These are phyloP conservation scores for Amanita thiersii DNA, from an alignment of 768 basidiomycete species.

Conservation along the genomic window DNA sequence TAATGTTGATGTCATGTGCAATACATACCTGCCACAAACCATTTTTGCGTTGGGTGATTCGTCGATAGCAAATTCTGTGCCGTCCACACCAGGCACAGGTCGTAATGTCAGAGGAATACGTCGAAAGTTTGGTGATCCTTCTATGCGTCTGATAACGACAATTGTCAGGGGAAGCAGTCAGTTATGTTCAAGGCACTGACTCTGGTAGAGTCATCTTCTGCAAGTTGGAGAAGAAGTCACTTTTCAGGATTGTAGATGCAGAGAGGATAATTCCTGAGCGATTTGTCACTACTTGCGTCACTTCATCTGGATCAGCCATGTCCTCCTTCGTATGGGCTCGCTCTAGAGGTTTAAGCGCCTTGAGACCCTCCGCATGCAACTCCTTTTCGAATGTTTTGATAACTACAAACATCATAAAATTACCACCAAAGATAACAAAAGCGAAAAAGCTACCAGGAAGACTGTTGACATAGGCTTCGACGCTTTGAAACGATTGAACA, in stretches of 20 bases:
- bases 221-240: conserved; percentile 86
- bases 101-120: conserved; percentile 60
- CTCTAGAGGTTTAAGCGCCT: conserved; percentile 77
- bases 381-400: conserved; percentile 96
- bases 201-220: conserved; percentile 97
- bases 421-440: not conserved
- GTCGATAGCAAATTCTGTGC: conserved; percentile 29
- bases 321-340: conserved; percentile 58
- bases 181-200: conserved; percentile 34
- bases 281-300: conserved; percentile 75
- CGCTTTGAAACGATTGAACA: conserved; percentile 60
- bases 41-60: conserved; percentile 37
- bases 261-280: conserved; percentile 83
- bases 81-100: conserved; percentile 21
- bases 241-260: conserved; percentile 90
- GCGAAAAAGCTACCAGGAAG: conserved; percentile 56
- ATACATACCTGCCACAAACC: conserved; percentile 71
- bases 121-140: conserved; percentile 93
- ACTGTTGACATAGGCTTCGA: conserved; percentile 77
- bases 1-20: conserved; percentile 5
- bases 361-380: conserved; percentile 65
- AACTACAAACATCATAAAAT: conserved; percentile 34
- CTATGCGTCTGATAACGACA: conserved; percentile 55
- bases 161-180: not conserved
- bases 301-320: conserved; percentile 85